phyloP scores from a whole-genome alignment of 2,329 filamentous ascomycete species.

The Fusarium pseudograminearum region DNA sequence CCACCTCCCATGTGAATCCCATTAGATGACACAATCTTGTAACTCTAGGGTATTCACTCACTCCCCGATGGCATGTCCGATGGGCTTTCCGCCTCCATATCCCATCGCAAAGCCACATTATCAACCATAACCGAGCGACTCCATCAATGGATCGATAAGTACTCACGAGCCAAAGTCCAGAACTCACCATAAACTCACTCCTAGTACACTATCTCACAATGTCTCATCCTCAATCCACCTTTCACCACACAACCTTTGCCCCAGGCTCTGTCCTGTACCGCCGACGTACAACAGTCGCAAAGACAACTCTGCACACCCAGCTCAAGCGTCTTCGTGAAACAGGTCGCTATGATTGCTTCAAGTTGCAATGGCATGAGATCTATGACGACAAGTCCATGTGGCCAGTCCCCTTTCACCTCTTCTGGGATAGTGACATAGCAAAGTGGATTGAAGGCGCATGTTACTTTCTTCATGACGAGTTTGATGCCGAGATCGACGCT shows the following conservation, averaged over 20 bases:
- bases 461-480: conserved; percentile 19
- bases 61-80: conserved; percentile 6
- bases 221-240: conserved; percentile 34
- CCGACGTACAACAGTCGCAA: conserved; percentile 11
- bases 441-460: conserved; percentile 40
- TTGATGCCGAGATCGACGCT: conserved; percentile 30
- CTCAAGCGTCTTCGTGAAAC: conserved; percentile 63
- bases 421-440: conserved; percentile 63
- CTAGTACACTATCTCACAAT: neutral
- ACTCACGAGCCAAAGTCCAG: neutral
- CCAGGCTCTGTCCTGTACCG: conserved; percentile 10
- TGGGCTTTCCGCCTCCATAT: conserved; percentile 2
- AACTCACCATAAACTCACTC: neutral
- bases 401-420: conserved; percentile 70
- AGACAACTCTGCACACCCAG: conserved; percentile 55
- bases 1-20: neutral
- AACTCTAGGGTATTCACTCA: neutral
- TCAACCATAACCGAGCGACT: neutral
- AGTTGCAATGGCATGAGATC: conserved; percentile 65
- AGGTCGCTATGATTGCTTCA: conserved; percentile 69
- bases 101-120: conserved; percentile 2
- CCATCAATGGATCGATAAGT: neutral
- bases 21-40: neutral
- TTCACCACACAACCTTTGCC: conserved; percentile 14
- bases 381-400: conserved; percentile 64